Base-by-base conservation (phyloP, 805 yeast genomes). In the Barnettozyma californica region DNA sequence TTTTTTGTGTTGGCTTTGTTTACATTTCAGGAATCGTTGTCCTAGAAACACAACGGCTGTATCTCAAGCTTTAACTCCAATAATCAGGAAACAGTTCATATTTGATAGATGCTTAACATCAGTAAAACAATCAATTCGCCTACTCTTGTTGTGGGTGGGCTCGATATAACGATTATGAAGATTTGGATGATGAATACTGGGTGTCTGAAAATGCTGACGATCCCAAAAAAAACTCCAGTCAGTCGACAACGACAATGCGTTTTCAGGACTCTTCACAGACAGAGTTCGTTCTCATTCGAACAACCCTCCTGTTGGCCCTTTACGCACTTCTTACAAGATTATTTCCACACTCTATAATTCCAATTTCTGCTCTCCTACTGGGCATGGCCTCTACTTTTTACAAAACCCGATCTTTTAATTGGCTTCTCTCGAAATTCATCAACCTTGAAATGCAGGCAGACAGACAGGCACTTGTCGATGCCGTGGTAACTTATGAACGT, bases 401-500 rank as follows among this genome's bases (percentile, higher is more conserved):
- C 53, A 55, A 50, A 41, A 53, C 58, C 2, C 41, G 46, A 14
- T 40, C 51, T 11, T 62, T 62, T 42, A 50, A 54, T 13, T 56
- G 57, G 53, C 27, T 65, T 13, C 40, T 64, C 8, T 50, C 53
- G 9, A 54, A 42, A 38, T 44, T 62, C 25, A 51, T 56, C 19
- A 56, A 60, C 31, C 41, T 49, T 4, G 63, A 62, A 25, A 49
- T 55, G 45, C 14, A 41, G 2, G 33, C 37, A 4, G 55, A 61
- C 2, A 57, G 69, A 31, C 54, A 51, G 25, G 63, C 61, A 3
- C 23, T 73, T 11, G 53, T 69, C 1, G 59, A 56, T 25, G 74
- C 85, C 0, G 59, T 81, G 8, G 59, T 61, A n/a, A 74, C 81
- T 11, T 62, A 81, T n/a, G 66, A 73, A 34, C 59, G 65, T 9